phyloP scores from a whole-genome alignment of 176 grass and related monocot species.

The Cymbopogon citratus region DNA sequence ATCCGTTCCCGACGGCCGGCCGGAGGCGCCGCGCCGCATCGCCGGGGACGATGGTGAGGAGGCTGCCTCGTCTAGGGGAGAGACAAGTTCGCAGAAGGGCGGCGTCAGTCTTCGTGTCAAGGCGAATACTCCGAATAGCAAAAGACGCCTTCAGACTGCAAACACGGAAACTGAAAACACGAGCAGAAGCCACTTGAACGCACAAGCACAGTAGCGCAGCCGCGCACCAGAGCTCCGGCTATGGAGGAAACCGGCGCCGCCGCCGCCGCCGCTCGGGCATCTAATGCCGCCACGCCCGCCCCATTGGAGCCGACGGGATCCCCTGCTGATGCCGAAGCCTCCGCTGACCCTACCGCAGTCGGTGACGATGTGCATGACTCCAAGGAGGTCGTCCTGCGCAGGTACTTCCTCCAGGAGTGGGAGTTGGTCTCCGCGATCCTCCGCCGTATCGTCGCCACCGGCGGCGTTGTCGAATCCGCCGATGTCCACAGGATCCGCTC shows the following conservation, averaged over 20 bases:
- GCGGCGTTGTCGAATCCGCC: slow-evolving; percentile 46
- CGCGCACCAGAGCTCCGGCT: not conserved
- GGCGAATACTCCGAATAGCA: rapidly evolving
- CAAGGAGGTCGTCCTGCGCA: slow-evolving; percentile 70
- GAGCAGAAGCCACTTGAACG: not conserved
- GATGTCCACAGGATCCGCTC: slow-evolving; percentile 80
- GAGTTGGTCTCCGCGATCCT: slow-evolving; percentile 56
- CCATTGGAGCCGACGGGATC: not conserved
- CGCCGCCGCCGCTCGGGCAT: not conserved
- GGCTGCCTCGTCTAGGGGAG: not conserved
- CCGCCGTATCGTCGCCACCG: slow-evolving; percentile 47
- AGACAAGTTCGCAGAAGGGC: not conserved
- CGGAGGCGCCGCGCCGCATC: slow-evolving; percentile 41
- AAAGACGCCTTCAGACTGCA: not conserved
- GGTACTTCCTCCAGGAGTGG: slow-evolving; percentile 94
- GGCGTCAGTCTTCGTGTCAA: not conserved
- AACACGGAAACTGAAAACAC: not conserved
- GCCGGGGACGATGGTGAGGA: not conserved
- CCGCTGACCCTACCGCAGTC: slow-evolving; percentile 23
- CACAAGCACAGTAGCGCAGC: not conserved
- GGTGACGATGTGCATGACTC: slow-evolving; percentile 68
- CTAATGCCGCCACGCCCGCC: not conserved
- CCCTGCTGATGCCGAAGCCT: slow-evolving; percentile 6
- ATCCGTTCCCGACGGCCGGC: slow-evolving; percentile 70
- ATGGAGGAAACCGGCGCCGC: slow-evolving; percentile 32